Evolutionary conservation across 2,329 filamentous ascomycete species (phyloP).

Genomic region (Diaporthe citriasiana): DNA sequence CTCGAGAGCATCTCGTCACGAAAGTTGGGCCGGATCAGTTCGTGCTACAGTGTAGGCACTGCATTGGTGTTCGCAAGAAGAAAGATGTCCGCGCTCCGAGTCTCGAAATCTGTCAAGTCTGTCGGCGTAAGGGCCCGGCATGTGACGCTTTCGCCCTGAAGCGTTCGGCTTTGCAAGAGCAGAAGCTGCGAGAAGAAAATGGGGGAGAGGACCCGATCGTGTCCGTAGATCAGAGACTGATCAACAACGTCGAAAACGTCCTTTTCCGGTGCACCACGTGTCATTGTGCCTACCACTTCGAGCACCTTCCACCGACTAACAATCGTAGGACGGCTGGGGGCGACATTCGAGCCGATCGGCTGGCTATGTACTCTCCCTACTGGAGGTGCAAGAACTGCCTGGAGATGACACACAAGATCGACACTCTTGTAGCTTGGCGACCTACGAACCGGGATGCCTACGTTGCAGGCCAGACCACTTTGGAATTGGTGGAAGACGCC

Average conservation of each 20-base stretch:
- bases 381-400: conserved; percentile 88
- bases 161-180: conserved; percentile 83
- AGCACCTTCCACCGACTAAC: conserved; percentile 77
- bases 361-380: conserved; percentile 78
- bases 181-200: conserved; percentile 85
- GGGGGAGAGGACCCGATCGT: conserved; percentile 82
- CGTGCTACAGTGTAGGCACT: conserved; percentile 90
- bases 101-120: conserved; percentile 79
- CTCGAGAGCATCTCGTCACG: conserved; percentile 88
- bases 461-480: conserved; percentile 63
- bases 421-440: conserved; percentile 90
- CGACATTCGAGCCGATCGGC: conserved; percentile 71
- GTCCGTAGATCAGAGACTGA: conserved; percentile 68
- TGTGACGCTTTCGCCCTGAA: conserved; percentile 81
- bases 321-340: conserved; percentile 55
- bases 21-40: conserved; percentile 84
- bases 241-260: conserved; percentile 83
- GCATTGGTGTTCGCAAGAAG: conserved; percentile 76
- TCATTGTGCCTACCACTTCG: conserved; percentile 83
- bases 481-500: conserved; percentile 77
- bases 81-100: conserved; percentile 80
- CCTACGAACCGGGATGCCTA: conserved; percentile 73
- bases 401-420: conserved; percentile 75
- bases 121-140: conserved; percentile 74
- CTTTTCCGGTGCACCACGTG: conserved; percentile 88